Base-by-base conservation (phyloP, 23 red algal species). In the Chondrus crispus region DNA sequence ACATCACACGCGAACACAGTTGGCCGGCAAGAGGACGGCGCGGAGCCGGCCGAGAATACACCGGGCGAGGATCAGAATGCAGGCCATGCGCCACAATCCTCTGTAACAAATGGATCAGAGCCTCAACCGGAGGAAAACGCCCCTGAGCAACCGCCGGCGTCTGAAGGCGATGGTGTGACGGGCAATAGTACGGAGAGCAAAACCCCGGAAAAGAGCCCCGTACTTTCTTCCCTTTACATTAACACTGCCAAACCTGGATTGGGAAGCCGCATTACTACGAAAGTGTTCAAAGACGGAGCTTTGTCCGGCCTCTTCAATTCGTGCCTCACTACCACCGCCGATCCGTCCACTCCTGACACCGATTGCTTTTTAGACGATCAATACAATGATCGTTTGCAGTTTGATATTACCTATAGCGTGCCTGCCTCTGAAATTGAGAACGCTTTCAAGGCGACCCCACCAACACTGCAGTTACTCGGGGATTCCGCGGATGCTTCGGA, bases 371-470 rank as follows among this genome's bases (percentile, higher is more conserved):
- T 42, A 28, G 87, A 90, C 57, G 87, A 90, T 39, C 51, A 62
- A 16, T 90, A 79, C 48, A 90, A 90, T 68, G 87, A 90, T 68
- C 70, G 87, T 51, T 30, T 90, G 42, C 40, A 49, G 3, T 90
- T 90, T 80, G 72, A 90, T 52, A 81, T 90, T 46, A 80, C 71
- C 41, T 90, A 43, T 46, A 35, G 45, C 24, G 54, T 28, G 68
- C 45, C 47, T 32, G 41, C 44, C 19, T 48, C 55, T 12, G 42
- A 51, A 2, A 90, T 90, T 68, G 53, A 90, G 39, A 10, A 79
- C 18, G 52, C 87, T 32, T 90, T 90, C 24, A 29, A 81, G n/a
- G 66, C 62, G 10, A 16, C 48, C n/a, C 87, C 87, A 12, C 87
- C 87, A 3, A 46, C 48, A 2, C 72, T 90, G 6, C 18, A 41